Conservation (phyloP, 225 moss, liverwort and hornwort genomes). For the Straminergon stramineum region DNA sequence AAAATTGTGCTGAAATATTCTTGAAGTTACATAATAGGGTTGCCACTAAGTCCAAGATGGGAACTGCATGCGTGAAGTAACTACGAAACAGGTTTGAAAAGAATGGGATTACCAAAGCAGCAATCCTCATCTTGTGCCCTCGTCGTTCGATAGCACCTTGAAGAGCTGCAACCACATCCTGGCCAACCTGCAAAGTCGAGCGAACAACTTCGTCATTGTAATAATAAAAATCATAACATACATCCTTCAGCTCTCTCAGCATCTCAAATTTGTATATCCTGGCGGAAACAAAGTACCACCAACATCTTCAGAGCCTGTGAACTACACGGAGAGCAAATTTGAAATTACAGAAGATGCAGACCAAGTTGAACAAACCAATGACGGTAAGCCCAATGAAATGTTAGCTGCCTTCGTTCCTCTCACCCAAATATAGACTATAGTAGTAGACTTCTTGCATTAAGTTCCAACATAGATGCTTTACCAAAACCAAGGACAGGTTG, state of each 20-base stretch:
- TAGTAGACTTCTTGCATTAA: background rate
- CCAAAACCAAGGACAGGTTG: slow-evolving; percentile 1
- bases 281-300: background rate
- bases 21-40: background rate
- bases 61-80: background rate
- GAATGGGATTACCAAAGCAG: slow-evolving; percentile 45
- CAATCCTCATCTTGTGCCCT: slow-evolving; percentile 57
- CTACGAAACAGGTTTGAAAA: background rate
- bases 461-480: background rate
- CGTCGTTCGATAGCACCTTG: slow-evolving; percentile 6
- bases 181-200: slow-evolving; percentile 35
- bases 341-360: background rate
- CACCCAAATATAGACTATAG: background rate
- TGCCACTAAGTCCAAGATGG: background rate
- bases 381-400: background rate
- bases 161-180: slow-evolving; percentile 64
- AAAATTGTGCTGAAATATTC: background rate
- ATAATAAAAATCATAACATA: background rate
- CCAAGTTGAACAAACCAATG: background rate
- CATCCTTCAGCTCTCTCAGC: background rate
- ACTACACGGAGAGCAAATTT: background rate
- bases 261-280: background rate
- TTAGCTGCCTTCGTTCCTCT: background rate
- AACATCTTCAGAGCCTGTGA: background rate
- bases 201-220: background rate